Base-by-base conservation (phyloP, 805 yeast genomes). In the Candida saitoana region DNA sequence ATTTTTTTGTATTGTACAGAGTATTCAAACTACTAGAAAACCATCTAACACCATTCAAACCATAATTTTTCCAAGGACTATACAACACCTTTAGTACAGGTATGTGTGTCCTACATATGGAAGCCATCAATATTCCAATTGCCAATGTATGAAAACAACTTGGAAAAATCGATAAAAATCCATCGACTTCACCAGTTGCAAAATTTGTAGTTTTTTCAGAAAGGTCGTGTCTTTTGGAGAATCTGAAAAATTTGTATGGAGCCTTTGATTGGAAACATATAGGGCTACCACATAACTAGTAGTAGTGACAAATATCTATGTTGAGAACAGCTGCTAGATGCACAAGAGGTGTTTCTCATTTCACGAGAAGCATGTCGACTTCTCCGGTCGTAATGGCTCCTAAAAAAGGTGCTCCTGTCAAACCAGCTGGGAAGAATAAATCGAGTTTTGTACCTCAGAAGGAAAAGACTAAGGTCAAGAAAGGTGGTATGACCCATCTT, bases 401-500 rank as follows among this genome's bases (percentile, higher is more conserved):
- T 9, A 51, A 48, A 33, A 44, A 48, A 8, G 44, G 49, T 7
- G 49, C 49, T 5, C 45, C 52, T 18, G 27, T 22, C 9, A 22
- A 22, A 22, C 27, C 27, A 7, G 27, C 16, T 14, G 63, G 61
- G n/a, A 59, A 58, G 51, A 52, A 50, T 20, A 46, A 46, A 33
- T 34, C 40, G 12, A 32, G 39, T 12, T 37, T 46, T 11, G 31
- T 41, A 31, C 49, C 38, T 17, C 38, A 30, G 24, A 36, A 34
- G 24, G 37, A 34, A 42, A 34, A 31, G 38, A 42, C 31, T 18
- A 62, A 61, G 45, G 54, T 50, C 34, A 65, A 59, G 51, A 64
- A 62, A 48, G 58, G 63, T n/a, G 73, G 73, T 39, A 67, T 65
- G 67, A 67, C 73, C 43, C 73, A 67, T 44, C 56, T 63, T 42